Conservation (phyloP, 2,329 filamentous ascomycete species). For the Byssothecium circinans region DNA sequence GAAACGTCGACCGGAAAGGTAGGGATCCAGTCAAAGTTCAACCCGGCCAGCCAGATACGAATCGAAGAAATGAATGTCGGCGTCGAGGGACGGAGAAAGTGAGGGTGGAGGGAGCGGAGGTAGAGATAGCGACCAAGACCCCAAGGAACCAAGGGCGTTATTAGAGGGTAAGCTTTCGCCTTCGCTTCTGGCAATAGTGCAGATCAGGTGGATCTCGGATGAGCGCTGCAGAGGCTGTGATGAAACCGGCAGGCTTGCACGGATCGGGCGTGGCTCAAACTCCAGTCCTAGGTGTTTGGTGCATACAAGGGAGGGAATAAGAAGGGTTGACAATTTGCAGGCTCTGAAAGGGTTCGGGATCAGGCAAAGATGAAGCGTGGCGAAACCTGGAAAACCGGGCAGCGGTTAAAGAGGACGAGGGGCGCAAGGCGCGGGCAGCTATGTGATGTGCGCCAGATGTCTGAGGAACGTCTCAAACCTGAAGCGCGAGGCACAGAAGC, state of each 20-base stretch:
- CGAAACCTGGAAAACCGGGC: slow-evolving; percentile 24
- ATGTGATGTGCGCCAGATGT: slow-evolving; percentile 38
- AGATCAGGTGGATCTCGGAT: slow-evolving; percentile 39
- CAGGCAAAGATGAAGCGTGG: slow-evolving; percentile 27
- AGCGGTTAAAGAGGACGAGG: slow-evolving; percentile 19
- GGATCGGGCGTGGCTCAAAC: slow-evolving; percentile 42
- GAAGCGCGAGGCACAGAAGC: slow-evolving; percentile 43
- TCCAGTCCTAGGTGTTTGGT: slow-evolving; percentile 26
- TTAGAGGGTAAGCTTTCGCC: slow-evolving; percentile 35
- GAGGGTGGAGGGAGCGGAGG: slow-evolving; percentile 30
- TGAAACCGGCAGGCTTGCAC: slow-evolving; percentile 41
- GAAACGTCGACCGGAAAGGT: slow-evolving; percentile 36
- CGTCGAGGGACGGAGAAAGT: slow-evolving; percentile 33
- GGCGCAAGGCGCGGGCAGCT: slow-evolving; percentile 24
- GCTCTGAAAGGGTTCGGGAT: slow-evolving; percentile 18
- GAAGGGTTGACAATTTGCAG: slow-evolving; percentile 32
- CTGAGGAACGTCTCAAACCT: slow-evolving; percentile 45
- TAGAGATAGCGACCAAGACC: slow-evolving; percentile 35
- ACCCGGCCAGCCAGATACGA: slow-evolving; percentile 48
- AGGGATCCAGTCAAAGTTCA: slow-evolving; percentile 41
- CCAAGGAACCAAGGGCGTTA: slow-evolving; percentile 39
- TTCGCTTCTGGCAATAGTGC: slow-evolving; percentile 23
- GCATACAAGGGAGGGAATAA: slow-evolving; percentile 35
- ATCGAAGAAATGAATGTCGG: slow-evolving; percentile 44
- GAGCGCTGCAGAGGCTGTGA: slow-evolving; percentile 36